Percentiles rank a stretch among this genome's conserved stretches.
These are phyloP conservation scores for Lactarius sp. DNA, from an alignment of 768 basidiomycete species.

Conservation along the genomic window DNA sequence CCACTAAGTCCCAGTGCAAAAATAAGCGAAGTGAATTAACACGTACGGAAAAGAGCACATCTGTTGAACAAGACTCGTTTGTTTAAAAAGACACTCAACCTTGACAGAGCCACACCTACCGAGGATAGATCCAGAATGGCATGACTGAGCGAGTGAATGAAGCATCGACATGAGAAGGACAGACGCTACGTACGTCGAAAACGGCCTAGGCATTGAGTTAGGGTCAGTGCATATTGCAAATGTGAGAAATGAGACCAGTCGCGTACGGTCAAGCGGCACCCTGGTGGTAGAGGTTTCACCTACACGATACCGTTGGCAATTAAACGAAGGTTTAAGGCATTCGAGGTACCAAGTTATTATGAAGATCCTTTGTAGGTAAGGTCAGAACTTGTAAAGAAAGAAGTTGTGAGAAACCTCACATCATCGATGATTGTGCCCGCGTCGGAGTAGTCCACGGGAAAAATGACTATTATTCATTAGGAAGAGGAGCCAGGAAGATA, in stretches of 20 bases:
- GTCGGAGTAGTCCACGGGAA: constrained; percentile 44
- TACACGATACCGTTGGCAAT: constrained; percentile 12
- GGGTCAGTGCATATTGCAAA: neutral
- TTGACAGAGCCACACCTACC: constrained; percentile 25
- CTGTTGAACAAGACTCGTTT: neutral
- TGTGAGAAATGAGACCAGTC: neutral
- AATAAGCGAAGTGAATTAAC: neutral
- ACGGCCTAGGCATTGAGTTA: constrained; percentile 11
- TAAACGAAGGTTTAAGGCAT: neutral
- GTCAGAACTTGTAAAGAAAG: neutral
- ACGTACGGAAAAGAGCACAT: constrained; percentile 18
- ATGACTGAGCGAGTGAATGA: constrained; percentile 29
- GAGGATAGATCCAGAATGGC: constrained; percentile 42
- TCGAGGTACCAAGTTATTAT: constrained; percentile 18
- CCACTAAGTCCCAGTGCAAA: neutral
- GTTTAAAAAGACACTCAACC: neutral
- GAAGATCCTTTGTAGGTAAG: constrained; percentile 14
- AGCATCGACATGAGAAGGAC: neutral
- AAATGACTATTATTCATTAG: constrained; percentile 34
- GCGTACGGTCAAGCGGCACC: constrained; percentile 43
- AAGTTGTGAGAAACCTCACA: constrained; percentile 30
- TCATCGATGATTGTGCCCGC: constrained; percentile 48
- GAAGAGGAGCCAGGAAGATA: neutral
- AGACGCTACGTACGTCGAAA: constrained; percentile 20
- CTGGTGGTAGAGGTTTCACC: constrained; percentile 41